These are phyloP conservation scores for Arxiozyma heterogenica DNA, from an alignment of 1,139 yeast species.

Conservation along the genomic window DNA sequence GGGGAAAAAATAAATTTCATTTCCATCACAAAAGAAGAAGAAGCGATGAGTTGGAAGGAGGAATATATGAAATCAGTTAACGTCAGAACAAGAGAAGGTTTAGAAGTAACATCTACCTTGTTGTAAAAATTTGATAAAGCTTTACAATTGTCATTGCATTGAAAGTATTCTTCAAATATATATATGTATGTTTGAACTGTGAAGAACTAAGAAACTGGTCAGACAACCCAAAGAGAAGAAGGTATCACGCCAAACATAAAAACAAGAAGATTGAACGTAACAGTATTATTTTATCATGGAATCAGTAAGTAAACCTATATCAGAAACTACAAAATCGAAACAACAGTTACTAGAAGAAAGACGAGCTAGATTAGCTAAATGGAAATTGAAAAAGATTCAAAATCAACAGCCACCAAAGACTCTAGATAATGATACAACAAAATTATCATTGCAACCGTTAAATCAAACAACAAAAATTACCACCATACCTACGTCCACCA, in stretches of 20 bases:
- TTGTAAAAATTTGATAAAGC: too few species aligned
- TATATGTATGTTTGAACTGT: not conserved
- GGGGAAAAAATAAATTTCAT: too few species aligned
- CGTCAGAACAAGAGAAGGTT: too few species aligned
- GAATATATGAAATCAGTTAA: too few species aligned
- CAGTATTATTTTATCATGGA: constrained; percentile 5
- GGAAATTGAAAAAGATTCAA: constrained; percentile 31
- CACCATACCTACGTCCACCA: not conserved
- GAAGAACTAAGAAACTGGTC: not conserved
- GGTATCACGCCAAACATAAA: not conserved
- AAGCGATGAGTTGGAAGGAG: not conserved
- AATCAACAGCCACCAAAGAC: not conserved
- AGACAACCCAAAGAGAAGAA: not conserved
- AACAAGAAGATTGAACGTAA: not conserved
- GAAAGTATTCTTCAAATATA: too few species aligned
- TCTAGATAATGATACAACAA: not conserved
- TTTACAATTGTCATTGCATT: not conserved
- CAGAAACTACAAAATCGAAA: constrained; percentile 13
- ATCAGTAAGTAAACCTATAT: constrained; percentile 12
- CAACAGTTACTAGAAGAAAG: constrained; percentile 24
- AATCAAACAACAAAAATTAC: not conserved
- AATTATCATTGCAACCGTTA: not conserved
- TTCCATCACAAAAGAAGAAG: not conserved
- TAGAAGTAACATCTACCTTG: not conserved
- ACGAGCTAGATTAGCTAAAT: constrained; percentile 31